Base-by-base conservation (phyloP, 495 filamentous ascomycete genomes). In the Hyaloscypha finlandica region DNA sequence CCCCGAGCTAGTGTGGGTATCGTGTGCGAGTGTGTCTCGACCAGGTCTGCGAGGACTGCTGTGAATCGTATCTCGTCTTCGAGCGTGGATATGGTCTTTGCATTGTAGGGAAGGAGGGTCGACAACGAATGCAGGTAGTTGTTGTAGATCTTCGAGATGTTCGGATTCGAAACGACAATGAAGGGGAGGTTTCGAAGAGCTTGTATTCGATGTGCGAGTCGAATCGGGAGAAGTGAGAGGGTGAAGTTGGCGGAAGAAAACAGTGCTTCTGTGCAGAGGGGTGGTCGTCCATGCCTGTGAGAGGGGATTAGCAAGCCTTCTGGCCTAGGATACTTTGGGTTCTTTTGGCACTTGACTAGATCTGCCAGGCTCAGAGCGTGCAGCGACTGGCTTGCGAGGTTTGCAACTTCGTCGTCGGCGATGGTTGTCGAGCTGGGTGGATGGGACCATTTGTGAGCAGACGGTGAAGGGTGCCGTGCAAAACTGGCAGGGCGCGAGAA, bases 91-190 rank as follows among this genome's bases (percentile, higher is more conserved):
- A 97, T 95, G 58, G 77, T 89, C 78, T 67, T 86, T 76, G 77
- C 90, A 74, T 92, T 90, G 77, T 92, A 97, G 3, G 92, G 91
- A 1, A 97, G 85, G 8, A 99, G 84, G 4, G 92, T 96, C 5
- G 91, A 93, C 2, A 98, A 82, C 5, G 92, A 96, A 74, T 97
- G 93, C 51, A 94, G 79, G 77, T 99, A 99, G 77, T 97, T 97
- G 74, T 91, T 86, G 80, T 97, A 97, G 64, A 99, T 98, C 69
- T 87, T 88, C 35, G 89, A 89, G 61, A 98, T 92, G 73, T 97
- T 90, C 1, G 93, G 91, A 75, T 98, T 98, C 0, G 94, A 93
- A 20, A 99, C 95, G 55, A 99, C 94, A 72, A 99, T 99, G 77
- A 91, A 99, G 2, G 95, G 96, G 4, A 99, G 86, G 77, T 96